These are phyloP conservation scores for Epichloe sibirici DNA, from an alignment of 2,329 filamentous ascomycete species.

Conservation along the genomic window DNA sequence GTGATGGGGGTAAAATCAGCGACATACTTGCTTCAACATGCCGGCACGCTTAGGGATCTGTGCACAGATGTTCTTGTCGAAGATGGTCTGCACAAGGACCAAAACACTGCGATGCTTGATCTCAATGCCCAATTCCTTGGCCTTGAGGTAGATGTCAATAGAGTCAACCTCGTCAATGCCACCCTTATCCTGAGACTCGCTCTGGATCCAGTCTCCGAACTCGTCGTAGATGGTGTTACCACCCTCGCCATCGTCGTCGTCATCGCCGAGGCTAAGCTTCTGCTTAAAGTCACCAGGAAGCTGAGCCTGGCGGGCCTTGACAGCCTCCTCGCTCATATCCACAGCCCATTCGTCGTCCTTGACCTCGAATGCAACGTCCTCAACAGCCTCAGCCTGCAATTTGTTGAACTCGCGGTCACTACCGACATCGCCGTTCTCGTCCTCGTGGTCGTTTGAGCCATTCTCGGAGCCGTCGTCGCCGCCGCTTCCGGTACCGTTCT, in stretches of 20 bases:
- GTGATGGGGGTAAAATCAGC: background rate
- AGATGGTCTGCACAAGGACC: conserved; percentile 86
- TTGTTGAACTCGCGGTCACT: conserved; percentile 90
- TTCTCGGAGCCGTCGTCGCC: conserved; percentile 40
- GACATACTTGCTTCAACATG: conserved; percentile 74
- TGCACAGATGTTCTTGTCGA: conserved; percentile 77
- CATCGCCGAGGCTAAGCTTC: conserved; percentile 72
- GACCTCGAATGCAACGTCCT: conserved; percentile 42
- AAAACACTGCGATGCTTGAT: conserved; percentile 85
- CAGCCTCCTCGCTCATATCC: conserved; percentile 89
- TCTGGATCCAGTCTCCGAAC: conserved; percentile 84
- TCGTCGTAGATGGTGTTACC: conserved; percentile 74
- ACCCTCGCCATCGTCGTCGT: conserved; percentile 69
- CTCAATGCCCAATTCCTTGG: conserved; percentile 91
- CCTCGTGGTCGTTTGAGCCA: conserved; percentile 35
- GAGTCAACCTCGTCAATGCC: conserved; percentile 71
- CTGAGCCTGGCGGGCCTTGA: conserved; percentile 85
- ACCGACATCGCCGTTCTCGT: conserved; percentile 49
- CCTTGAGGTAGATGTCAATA: conserved; percentile 89
- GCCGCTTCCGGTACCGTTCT: conserved; percentile 48
- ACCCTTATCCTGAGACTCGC: conserved; percentile 58
- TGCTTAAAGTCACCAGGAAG: conserved; percentile 93
- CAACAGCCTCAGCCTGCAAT: conserved; percentile 50
- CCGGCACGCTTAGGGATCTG: conserved; percentile 74
- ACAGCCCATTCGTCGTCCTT: conserved; percentile 93